Evolutionary conservation across 1,284 basidiomycete species (phyloP).

Genomic region (Caloboletus inedulis): DNA sequence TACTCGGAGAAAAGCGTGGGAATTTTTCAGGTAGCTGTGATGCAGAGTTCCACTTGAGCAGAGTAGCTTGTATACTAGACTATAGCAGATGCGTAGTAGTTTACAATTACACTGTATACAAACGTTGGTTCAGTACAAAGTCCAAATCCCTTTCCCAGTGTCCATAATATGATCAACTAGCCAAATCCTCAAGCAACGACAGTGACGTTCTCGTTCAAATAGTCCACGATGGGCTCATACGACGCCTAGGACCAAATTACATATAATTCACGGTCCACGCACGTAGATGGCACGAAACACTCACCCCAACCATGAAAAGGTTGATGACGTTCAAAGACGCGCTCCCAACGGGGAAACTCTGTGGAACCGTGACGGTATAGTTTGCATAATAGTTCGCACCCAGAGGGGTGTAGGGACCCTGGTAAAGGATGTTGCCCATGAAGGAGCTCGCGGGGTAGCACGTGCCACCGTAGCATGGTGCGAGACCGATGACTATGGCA

Average conservation of each 20-base stretch:
- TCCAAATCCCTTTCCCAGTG: neutral
- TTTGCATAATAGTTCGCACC: conserved; percentile 9
- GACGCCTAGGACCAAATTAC: conserved; percentile 9
- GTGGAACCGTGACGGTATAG: conserved; percentile 23
- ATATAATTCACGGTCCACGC: conserved; percentile 1
- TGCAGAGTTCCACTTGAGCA: neutral
- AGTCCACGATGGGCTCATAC: conserved; percentile 20
- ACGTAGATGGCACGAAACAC: conserved; percentile 1
- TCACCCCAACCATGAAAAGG: conserved; percentile 30
- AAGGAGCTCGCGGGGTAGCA: conserved; percentile 17
- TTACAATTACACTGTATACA: neutral
- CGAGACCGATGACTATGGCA: conserved; percentile 27
- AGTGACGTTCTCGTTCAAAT: conserved; percentile 22
- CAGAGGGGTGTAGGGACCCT: conserved; percentile 18
- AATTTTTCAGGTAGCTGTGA: neutral
- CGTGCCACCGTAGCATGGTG: conserved; percentile 9
- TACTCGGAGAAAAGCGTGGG: conserved; percentile 17
- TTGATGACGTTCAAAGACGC: conserved; percentile 27
- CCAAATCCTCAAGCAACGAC: conserved; percentile 5
- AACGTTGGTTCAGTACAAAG: neutral
- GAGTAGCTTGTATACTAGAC: neutral
- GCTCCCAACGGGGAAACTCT: conserved; percentile 1
- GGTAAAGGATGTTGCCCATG: conserved; percentile 25
- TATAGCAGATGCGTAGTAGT: neutral
- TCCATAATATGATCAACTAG: neutral